Evolutionary conservation across 208 protist species (phyloP).

Genomic region (Leishmania mexicana): DNA sequence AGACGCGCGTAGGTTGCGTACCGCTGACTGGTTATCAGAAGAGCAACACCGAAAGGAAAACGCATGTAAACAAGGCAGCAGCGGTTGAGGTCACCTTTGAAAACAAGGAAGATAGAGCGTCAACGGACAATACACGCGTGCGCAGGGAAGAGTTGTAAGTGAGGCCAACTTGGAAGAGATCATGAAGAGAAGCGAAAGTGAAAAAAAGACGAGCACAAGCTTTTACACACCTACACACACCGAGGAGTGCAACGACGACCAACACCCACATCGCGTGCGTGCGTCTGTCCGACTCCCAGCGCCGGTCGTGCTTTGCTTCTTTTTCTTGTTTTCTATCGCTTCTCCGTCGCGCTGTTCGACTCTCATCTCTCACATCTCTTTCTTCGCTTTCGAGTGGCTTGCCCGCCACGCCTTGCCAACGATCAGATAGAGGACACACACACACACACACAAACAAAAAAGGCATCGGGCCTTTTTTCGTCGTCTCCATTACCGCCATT

Average conservation of each 20-base stretch:
- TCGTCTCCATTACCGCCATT: too few relatives aligned
- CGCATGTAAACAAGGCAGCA: background rate
- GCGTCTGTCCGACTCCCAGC: background rate
- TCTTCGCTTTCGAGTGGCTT: too few relatives aligned
- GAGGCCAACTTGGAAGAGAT: background rate
- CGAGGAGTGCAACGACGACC: background rate
- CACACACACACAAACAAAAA: slow-evolving; percentile 5
- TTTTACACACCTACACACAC: background rate
- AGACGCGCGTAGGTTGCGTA: background rate
- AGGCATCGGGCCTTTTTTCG: too few relatives aligned
- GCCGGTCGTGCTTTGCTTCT: background rate
- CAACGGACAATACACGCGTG: background rate
- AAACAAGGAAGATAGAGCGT: background rate
- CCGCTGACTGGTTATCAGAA: background rate
- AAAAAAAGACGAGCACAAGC: background rate
- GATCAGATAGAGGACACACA: background rate
- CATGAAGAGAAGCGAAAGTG: background rate
- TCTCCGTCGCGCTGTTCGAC: too few relatives aligned
- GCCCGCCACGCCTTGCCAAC: too few relatives aligned
- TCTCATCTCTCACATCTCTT: too few relatives aligned
- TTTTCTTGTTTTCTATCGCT: too few relatives aligned
- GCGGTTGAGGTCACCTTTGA: background rate
- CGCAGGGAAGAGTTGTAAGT: background rate
- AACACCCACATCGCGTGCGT: background rate
- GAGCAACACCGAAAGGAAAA: background rate